Percentiles rank a stretch among this genome's conserved stretches.
Evolutionary conservation across 2,329 filamentous ascomycete genomes (phyloP).

Genomic region (Stachybotrys chlorohalonatus): DNA sequence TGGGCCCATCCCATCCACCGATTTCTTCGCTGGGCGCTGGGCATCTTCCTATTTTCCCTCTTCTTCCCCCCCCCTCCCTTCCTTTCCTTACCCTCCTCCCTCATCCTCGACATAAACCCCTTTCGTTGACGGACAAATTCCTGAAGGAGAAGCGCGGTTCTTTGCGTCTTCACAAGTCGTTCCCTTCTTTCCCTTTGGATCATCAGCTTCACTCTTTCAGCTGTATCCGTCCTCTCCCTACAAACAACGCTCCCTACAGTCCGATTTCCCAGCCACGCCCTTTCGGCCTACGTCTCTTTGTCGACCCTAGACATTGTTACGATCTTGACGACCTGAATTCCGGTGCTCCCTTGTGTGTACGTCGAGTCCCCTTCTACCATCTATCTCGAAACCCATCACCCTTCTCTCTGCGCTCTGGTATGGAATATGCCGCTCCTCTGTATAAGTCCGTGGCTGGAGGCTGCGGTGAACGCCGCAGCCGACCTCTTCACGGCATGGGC

Average conservation of each 20-base stretch:
- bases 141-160: slow-evolving; percentile 3
- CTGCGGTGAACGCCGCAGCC: not conserved
- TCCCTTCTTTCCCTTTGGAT: slow-evolving; percentile 18
- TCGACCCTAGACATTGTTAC: not conserved
- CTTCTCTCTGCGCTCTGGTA: not conserved
- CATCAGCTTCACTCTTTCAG: slow-evolving; percentile 35
- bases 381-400: not conserved
- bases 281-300: not conserved
- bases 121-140: not conserved
- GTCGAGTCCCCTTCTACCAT: not conserved
- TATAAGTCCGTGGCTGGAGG: not conserved
- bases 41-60: not conserved
- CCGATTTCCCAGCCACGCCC: not conserved
- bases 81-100: not conserved
- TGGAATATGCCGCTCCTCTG: not conserved
- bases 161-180: slow-evolving; percentile 12
- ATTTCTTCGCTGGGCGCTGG: not conserved
- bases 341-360: not conserved
- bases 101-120: not conserved
- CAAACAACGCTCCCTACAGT: not conserved
- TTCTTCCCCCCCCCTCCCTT: not conserved
- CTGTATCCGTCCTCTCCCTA: slow-evolving; percentile 29
- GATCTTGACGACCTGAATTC: not conserved
- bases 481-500: not conserved
- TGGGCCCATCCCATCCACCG: not conserved